Percentiles rank a stretch among this genome's conserved stretches.
Conservation (phyloP, 225 moss, liverwort and hornwort species). For the Asterella californica region DNA sequence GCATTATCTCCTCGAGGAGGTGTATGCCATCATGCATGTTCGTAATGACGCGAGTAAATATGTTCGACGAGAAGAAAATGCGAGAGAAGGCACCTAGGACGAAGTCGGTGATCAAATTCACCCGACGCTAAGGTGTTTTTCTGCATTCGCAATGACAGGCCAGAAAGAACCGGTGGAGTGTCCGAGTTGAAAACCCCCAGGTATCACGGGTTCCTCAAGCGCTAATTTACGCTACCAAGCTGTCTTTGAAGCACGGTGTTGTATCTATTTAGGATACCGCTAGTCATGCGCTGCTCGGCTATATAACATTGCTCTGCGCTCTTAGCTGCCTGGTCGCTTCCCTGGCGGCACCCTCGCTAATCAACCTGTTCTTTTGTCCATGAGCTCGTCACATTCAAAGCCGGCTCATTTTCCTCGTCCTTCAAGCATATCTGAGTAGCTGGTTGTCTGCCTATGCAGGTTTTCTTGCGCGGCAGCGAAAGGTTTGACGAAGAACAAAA, state of each 20-base stretch:
- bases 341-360: neutral
- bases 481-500: neutral
- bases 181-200: neutral
- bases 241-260: neutral
- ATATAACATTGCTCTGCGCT: neutral
- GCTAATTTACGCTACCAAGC: neutral
- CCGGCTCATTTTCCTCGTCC: too few relatives aligned
- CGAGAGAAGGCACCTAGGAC: too few relatives aligned
- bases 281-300: neutral
- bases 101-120: too few relatives aligned
- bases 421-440: too few relatives aligned
- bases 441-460: too few relatives aligned
- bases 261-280: neutral
- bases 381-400: neutral
- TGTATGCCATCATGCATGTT: too few relatives aligned
- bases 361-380: neutral
- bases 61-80: too few relatives aligned
- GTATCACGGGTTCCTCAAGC: conserved; percentile 1
- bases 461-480: neutral
- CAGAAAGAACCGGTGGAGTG: neutral
- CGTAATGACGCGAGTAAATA: too few relatives aligned
- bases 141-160: neutral
- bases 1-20: too few relatives aligned
- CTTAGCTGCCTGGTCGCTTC: neutral
- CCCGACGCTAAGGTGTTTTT: neutral